phyloP scores from a whole-genome alignment of 73 alveolate genomes.

The Paramecium tetraurelia region DNA sequence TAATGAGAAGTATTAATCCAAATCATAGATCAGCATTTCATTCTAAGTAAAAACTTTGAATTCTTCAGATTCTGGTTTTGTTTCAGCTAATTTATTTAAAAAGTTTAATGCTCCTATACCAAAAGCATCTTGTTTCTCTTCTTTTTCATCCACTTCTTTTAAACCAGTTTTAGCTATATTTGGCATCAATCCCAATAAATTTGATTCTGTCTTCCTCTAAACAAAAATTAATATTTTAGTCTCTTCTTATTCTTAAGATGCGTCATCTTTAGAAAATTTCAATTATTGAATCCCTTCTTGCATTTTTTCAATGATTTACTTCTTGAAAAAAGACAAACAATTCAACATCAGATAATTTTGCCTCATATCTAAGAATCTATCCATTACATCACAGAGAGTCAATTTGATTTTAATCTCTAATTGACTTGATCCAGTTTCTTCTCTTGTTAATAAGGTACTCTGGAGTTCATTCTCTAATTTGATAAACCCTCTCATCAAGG shows the following conservation, averaged over 20 bases:
- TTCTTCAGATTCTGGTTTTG: slow-evolving; percentile 26
- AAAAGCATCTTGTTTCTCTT: slow-evolving; percentile 51
- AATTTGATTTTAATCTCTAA: slow-evolving; percentile 55
- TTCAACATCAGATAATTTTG: slow-evolving; percentile 42
- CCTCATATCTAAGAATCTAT: slow-evolving; percentile 60
- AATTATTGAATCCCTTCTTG: not conserved
- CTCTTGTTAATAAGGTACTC: not conserved
- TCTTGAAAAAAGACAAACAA: slow-evolving; percentile 32
- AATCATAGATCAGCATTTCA: not conserved
- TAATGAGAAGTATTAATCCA: slow-evolving; percentile 31
- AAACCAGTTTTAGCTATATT: slow-evolving; percentile 57
- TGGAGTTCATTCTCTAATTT: slow-evolving; percentile 35
- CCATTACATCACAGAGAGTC: slow-evolving; percentile 50
- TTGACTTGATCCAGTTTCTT: slow-evolving; percentile 29
- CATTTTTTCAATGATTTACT: not conserved
- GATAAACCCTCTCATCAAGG: slow-evolving; percentile 59
- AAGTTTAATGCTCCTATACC: not conserved
- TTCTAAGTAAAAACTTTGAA: not conserved
- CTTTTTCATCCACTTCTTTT: slow-evolving; percentile 43
- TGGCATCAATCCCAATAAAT: slow-evolving; percentile 49
- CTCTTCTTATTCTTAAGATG: not conserved
- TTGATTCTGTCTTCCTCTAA: not conserved
- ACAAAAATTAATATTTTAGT: not conserved
- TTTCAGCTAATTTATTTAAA: slow-evolving; percentile 5
- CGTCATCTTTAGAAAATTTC: not conserved